Evolutionary conservation across 108 stramenopile species (phyloP).

Genomic region (Pseudonitzschia delicatissima): DNA sequence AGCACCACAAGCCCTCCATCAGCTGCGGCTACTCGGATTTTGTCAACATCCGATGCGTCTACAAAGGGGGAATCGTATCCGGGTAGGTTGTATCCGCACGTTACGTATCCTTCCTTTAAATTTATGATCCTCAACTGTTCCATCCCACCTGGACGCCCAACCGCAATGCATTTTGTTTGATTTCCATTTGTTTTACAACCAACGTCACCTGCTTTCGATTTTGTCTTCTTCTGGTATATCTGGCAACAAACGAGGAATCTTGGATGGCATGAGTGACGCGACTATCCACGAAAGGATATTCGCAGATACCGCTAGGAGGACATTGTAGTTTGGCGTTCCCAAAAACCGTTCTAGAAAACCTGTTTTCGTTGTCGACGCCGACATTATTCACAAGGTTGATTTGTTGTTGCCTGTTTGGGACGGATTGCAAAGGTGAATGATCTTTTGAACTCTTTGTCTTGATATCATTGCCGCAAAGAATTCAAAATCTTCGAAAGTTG

Average conservation of each 20-base stretch:
- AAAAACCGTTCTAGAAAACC: constrained; percentile 38
- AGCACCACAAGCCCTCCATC: constrained; percentile 42
- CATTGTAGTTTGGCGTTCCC: constrained; percentile 33
- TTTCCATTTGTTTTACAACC: neutral
- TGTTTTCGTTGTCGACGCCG: neutral
- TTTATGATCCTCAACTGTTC: constrained; percentile 72
- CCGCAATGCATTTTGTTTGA: constrained; percentile 68
- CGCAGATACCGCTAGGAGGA: constrained; percentile 57
- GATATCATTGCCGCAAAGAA: too few species aligned
- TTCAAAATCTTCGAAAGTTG: too few species aligned
- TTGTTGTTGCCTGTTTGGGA: too few species aligned
- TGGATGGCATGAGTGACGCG: constrained; percentile 46
- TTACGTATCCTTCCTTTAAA: constrained; percentile 56
- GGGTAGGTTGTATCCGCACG: constrained; percentile 74
- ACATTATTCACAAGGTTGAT: too few species aligned
- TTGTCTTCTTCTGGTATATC: constrained; percentile 28
- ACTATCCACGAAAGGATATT: constrained; percentile 78
- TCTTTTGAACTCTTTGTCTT: too few species aligned
- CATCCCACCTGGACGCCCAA: constrained; percentile 78
- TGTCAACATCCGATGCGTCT: constrained; percentile 2
- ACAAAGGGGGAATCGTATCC: constrained; percentile 19
- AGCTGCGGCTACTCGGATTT: neutral
- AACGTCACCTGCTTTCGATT: neutral
- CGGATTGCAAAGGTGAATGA: too few species aligned
- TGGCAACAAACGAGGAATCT: constrained; percentile 54